Evolutionary conservation across 257 asterid species (phyloP), one percentile per base, ranked within the genome.

Genomic region (Nicotiana noctiflora): DNA sequence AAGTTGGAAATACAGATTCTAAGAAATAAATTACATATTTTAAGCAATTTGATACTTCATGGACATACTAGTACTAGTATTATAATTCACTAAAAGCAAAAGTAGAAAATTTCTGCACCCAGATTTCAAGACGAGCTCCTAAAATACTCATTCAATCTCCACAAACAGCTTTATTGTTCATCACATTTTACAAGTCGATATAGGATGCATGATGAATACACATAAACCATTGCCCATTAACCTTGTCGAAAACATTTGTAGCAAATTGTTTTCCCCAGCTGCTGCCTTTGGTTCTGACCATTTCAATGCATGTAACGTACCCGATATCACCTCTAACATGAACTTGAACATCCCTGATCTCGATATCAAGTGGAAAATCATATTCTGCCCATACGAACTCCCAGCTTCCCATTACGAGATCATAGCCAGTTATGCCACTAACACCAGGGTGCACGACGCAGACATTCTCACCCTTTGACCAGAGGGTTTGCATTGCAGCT

Each of bases 361-460:
- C 97, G 1, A 96, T 92, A 55, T 94, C 92, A 15, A 96, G 88
- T 0, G 99, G 98, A 57, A 96, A 94, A 66, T 94, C 98, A 7
- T 94, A 94, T 75, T 96, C 99, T 0, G 99, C 99, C 98, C 98
- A 96, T 21, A 96, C 98, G 11, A 92, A 92, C 65, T 94, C 98
- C 99, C 99, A 94, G 86, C 98, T 94, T 29, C 99, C 99, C 99
- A 94, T 94, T 46, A 96, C 97, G 3, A 94, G 97, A 83, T 96
- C 99, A 78, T 96, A 75, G 2, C 98, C 97, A 11, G 97, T 87
- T 81, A 96, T 96, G 68, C 99, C 99, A 49, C 98, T 96, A 79
- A 96, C 99, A 32, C 99, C 99, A 0, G 99, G 98, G 86, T 96
- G 99, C 44, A 96, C 99, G 21, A 94, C 98, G 15, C 99, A 93